Base-by-base conservation (phyloP, 2,329 filamentous ascomycete genomes). In the Aspergillus ruber region DNA sequence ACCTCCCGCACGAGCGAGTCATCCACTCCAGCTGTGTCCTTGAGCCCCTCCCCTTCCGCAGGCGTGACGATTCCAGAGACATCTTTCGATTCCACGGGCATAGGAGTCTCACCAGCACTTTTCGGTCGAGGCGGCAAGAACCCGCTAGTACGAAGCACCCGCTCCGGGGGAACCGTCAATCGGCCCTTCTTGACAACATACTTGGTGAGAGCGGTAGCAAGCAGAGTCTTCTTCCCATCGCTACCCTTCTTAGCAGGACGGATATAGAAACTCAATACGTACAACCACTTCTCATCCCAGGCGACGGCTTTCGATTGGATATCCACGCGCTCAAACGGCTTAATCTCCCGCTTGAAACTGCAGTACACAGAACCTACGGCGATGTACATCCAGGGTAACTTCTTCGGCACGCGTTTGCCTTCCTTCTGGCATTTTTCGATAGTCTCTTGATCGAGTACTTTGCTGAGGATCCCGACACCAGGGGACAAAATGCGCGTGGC, bases 281-380 rank as follows among this genome's bases (percentile, higher is more conserved):
- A 90, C 50, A 90, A 61, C 87, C 87, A 91, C 70, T 91, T 91
- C 57, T 82, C 77, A 68, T 91, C 87, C 87, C 87, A 91, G 51
- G 74, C 71, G 17, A 90, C 74, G 12, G 91, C 64, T 38, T 83
- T 77, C 27, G 76, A 83, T 79, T 85, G 87, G 68, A 90, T 81
- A 72, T 90, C 85, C 66, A 85, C 91, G 12, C 69, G 66, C 61
- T 83, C 76, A 59, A 83, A 85, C 0, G 84, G 80, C 47, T 78
- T 78, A 52, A 91, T 86, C 72, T 91, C 87, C 43, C 77, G 73
- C 67, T 83, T 83, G 70, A 90, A 91, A 55, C 75, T 81, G 69
- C 85, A 88, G 61, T 80, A 79, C 15, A 89, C 86, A 44, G 83
- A 82, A 12, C 87, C 87, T 1, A 91, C 77, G 52, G 84, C 81